These are phyloP conservation scores for Globisporangium abappressorium DNA, from an alignment of 352 stramenopile species.

Conservation along the genomic window DNA sequence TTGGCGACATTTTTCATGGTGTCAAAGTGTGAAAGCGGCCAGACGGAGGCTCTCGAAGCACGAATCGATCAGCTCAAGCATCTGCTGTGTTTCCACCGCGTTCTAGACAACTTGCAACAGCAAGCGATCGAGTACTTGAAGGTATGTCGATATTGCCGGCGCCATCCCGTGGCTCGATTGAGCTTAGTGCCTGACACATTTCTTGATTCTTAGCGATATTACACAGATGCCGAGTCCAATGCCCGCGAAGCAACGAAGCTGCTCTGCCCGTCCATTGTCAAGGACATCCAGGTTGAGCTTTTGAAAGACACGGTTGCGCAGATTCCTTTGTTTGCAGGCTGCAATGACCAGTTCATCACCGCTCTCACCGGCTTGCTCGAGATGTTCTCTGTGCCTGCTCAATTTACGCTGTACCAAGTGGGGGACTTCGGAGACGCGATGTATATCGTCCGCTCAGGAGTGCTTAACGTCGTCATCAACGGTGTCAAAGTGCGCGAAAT, in stretches of 20 bases:
- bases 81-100: constrained; percentile 57
- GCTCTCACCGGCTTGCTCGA: constrained; percentile 68
- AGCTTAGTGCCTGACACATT: background rate
- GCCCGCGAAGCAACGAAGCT: constrained; percentile 60
- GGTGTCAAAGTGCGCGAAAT: constrained; percentile 62
- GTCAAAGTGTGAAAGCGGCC: constrained; percentile 61
- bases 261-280: constrained; percentile 68
- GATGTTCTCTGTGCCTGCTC: constrained; percentile 51
- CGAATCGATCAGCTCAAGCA: constrained; percentile 69
- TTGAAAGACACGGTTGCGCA: constrained; percentile 52
- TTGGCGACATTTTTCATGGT: constrained; percentile 67
- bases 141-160: background rate
- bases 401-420: constrained; percentile 48
- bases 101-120: constrained; percentile 43
- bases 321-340: constrained; percentile 65
- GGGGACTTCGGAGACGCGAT: constrained; percentile 68
- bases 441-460: constrained; percentile 71
- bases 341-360: constrained; percentile 57
- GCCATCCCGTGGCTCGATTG: background rate
- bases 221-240: constrained; percentile 67
- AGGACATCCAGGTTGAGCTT: constrained; percentile 72
- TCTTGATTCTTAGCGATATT: constrained; percentile 29
- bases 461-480: constrained; percentile 57
- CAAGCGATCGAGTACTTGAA: constrained; percentile 62
- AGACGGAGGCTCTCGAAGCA: constrained; percentile 37